These are phyloP conservation scores for Verticillium klebahnii DNA, from an alignment of 2,329 filamentous ascomycete species.

Conservation along the genomic window DNA sequence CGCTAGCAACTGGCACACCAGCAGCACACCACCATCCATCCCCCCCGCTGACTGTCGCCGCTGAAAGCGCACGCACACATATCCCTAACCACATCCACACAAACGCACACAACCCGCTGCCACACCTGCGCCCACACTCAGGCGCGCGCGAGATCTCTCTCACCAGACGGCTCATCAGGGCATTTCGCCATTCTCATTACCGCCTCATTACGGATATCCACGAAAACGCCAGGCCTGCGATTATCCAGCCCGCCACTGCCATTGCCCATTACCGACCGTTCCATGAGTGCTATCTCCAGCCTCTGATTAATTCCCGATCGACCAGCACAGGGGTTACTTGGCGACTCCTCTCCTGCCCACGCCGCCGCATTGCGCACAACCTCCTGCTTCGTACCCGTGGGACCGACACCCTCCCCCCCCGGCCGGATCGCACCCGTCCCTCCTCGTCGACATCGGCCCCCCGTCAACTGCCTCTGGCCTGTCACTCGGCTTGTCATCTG, in stretches of 20 bases:
- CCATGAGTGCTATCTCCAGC: neutral
- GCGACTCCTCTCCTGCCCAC: neutral
- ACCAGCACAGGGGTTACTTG: neutral
- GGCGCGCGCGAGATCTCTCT: neutral
- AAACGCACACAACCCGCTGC: too few relatives aligned
- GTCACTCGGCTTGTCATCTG: conserved; percentile 5
- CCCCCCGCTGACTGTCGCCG: neutral
- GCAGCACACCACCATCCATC: neutral
- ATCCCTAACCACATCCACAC: too few relatives aligned
- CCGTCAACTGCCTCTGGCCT: neutral
- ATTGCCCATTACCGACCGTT: neutral
- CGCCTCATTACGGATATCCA: neutral
- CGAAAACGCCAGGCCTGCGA: neutral
- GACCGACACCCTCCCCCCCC: neutral
- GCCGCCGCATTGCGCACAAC: neutral
- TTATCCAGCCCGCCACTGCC: neutral
- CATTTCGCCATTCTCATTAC: neutral
- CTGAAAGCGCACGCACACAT: neutral
- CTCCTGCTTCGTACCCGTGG: neutral
- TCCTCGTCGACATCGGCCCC: neutral
- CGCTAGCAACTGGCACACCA: neutral
- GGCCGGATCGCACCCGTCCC: conserved; percentile 3
- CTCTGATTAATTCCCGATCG: neutral
- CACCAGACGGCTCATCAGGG: neutral
- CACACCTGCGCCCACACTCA: neutral